Percentiles rank a stretch among this genome's conserved stretches.
These are phyloP conservation scores for Aspergillus caelatus DNA, from an alignment of 2,329 filamentous ascomycete species.

Conservation along the genomic window DNA sequence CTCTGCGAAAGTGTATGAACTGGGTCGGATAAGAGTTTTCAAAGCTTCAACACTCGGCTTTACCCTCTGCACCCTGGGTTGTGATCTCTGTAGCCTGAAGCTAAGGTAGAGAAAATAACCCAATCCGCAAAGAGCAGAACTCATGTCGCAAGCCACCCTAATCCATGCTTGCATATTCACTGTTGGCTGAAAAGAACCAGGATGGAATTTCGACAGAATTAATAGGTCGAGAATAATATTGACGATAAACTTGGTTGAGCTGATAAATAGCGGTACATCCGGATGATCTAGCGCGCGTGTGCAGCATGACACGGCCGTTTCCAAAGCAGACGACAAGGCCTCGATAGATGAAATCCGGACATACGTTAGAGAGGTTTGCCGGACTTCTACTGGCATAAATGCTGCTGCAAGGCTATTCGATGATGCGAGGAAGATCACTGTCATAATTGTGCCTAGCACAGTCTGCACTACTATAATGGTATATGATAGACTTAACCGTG, in stretches of 20 bases:
- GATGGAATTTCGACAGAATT: constrained; percentile 67
- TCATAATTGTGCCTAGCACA: constrained; percentile 61
- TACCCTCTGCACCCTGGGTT: neutral
- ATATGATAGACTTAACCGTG: constrained; percentile 62
- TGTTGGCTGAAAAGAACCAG: constrained; percentile 56
- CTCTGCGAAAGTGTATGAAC: constrained; percentile 62
- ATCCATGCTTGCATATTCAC: constrained; percentile 68
- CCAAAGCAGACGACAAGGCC: constrained; percentile 63
- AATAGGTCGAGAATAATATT: constrained; percentile 71
- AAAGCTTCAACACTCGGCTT: constrained; percentile 41
- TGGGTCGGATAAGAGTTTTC: constrained; percentile 58
- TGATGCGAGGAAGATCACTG: constrained; percentile 59
- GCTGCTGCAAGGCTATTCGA: constrained; percentile 59
- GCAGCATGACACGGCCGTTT: constrained; percentile 62
- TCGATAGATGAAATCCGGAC: constrained; percentile 67
- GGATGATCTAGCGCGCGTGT: constrained; percentile 70
- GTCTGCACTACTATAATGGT: constrained; percentile 61
- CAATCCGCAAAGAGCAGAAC: constrained; percentile 59
- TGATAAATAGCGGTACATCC: constrained; percentile 70
- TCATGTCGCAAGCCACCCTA: constrained; percentile 63
- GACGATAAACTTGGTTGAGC: constrained; percentile 62
- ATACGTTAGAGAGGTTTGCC: constrained; percentile 62
- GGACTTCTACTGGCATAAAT: constrained; percentile 65
- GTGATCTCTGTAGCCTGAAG: neutral
- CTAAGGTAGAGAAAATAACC: constrained; percentile 56